A percentile compares a stretch with the other conserved stretches of the same genome.
Conservation (phyloP, 2,329 filamentous ascomycete species). For the Pseudogymnoascus sp. region DNA sequence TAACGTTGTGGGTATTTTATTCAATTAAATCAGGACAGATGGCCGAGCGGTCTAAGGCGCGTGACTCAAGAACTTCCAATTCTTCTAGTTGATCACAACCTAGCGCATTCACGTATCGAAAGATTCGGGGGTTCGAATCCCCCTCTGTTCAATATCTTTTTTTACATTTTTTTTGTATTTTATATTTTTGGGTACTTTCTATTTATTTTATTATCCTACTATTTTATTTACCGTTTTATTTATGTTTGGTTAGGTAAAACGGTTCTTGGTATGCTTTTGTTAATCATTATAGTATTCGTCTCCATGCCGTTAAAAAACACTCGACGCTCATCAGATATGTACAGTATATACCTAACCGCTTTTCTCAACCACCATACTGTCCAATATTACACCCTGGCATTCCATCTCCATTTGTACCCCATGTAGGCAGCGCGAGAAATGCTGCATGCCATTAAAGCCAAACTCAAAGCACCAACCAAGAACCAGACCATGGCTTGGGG, state of each 20-base stretch:
- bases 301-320: neutral
- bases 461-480: neutral
- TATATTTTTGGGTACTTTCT: neutral
- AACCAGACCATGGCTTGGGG: conserved; percentile 1
- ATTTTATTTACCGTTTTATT: too few relatives aligned
- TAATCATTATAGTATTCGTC: neutral
- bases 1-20: neutral
- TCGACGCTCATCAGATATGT: neutral
- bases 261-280: neutral
- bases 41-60: conserved; percentile 10
- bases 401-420: conserved; percentile 8
- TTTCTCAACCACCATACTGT: neutral
- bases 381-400: neutral
- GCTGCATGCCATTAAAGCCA: neutral
- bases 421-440: neutral
- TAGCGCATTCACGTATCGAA: conserved; percentile 9
- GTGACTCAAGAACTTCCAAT: conserved; percentile 7
- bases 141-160: neutral
- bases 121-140: conserved; percentile 10
- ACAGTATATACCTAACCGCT: neutral
- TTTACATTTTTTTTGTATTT: neutral
- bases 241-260: neutral
- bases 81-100: conserved; percentile 2
- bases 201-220: neutral
- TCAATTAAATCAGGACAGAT: conserved; percentile 5